phyloP scores from a whole-genome alignment of 352 stramenopile species.

The Globisporangium orthogonon region DNA sequence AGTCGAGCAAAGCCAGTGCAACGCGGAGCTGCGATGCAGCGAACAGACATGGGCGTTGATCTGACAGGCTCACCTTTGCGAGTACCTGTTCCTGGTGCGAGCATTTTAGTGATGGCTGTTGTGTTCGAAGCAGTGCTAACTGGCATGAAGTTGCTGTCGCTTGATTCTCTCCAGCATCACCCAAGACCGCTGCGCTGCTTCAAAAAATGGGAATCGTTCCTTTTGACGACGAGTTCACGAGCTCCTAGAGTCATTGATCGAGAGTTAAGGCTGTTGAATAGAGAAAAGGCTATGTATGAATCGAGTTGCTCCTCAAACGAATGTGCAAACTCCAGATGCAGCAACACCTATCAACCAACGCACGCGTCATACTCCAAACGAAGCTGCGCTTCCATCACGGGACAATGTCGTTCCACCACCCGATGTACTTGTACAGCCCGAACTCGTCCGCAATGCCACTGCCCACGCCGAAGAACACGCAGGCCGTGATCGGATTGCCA shows the following conservation, averaged over 20 bases:
- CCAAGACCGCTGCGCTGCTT: constrained; percentile 9
- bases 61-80: constrained; percentile 23
- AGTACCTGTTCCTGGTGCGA: constrained; percentile 39
- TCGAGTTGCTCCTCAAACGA: no score
- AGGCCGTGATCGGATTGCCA: constrained; percentile 1
- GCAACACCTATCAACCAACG: no score
- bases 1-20: constrained; percentile 11
- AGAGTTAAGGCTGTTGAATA: neutral
- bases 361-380: neutral
- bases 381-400: neutral
- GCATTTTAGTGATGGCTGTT: neutral
- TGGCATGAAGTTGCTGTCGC: no score
- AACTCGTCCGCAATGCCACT: neutral
- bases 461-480: neutral
- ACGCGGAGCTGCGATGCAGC: constrained; percentile 7
- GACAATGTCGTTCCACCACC: constrained; percentile 2
- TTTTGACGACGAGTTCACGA: constrained; percentile 2
- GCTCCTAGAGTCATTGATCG: neutral
- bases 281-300: neutral
- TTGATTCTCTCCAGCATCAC: constrained; percentile 3
- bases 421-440: constrained; percentile 1
- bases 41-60: constrained; percentile 2
- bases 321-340: no score
- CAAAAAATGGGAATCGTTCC: constrained; percentile 10
- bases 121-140: neutral